phyloP scores from a whole-genome alignment of 768 basidiomycete species.

The Guyanaporus albipodus region DNA sequence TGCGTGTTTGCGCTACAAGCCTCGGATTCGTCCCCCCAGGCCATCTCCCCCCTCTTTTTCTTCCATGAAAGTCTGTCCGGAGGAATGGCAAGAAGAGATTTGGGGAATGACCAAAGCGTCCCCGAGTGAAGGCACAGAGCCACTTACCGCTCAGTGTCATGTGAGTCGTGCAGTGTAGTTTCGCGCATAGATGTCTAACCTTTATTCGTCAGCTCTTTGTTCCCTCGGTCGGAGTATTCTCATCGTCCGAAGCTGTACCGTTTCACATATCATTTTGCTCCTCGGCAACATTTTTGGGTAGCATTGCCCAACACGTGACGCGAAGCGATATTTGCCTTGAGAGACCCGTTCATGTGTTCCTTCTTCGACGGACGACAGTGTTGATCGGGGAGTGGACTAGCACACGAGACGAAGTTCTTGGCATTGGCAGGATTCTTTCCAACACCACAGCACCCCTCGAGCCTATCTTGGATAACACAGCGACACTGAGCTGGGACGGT shows the following conservation, averaged over 20 bases:
- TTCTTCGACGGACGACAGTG: conserved; percentile 52
- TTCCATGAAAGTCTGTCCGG: conserved; percentile 26
- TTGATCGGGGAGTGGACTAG: conserved; percentile 22
- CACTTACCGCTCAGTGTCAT: conserved; percentile 27
- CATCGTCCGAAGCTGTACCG: conserved; percentile 53
- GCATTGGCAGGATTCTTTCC: conserved; percentile 42
- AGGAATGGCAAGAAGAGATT: conserved; percentile 33
- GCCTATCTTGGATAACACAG: conserved; percentile 25
- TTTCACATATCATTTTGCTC: conserved; percentile 63
- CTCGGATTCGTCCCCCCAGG: conserved; percentile 31
- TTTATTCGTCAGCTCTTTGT: conserved; percentile 48
- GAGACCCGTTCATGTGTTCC: conserved; percentile 44
- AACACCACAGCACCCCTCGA: conserved; percentile 38
- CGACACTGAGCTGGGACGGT: conserved; percentile 60
- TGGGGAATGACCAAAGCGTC: conserved; percentile 24
- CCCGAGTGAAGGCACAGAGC: conserved; percentile 2
- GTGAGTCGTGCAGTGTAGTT: conserved; percentile 15
- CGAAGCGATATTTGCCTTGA: conserved; percentile 10
- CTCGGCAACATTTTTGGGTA: conserved; percentile 36
- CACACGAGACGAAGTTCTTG: conserved; percentile 35
- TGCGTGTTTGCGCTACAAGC: conserved; percentile 25
- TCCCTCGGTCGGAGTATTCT: conserved; percentile 57
- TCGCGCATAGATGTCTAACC: not conserved
- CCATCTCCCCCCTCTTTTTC: conserved; percentile 24
- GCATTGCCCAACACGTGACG: conserved; percentile 5